These are phyloP conservation scores for Tillandsia leiboldiana DNA, from an alignment of 176 grass and related monocot species.

Conservation along the genomic window DNA sequence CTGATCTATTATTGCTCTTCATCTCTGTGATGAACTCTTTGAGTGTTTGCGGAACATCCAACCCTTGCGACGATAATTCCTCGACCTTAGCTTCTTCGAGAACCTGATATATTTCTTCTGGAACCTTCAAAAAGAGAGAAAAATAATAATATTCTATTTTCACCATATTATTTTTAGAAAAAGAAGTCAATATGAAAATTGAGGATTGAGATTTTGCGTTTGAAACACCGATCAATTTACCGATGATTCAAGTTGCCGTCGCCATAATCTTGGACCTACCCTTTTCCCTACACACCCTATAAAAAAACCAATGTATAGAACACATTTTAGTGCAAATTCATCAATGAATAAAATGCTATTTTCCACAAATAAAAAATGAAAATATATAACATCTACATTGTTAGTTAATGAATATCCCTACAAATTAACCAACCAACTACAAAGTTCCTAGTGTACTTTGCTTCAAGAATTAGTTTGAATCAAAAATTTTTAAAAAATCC, in stretches of 20 bases:
- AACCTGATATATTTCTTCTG: conserved; percentile 17
- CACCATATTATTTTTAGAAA: background rate
- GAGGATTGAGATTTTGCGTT: background rate
- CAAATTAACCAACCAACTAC: too few species aligned
- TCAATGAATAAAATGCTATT: too few species aligned
- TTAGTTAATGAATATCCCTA: too few species aligned
- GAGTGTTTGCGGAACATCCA: conserved; percentile 13
- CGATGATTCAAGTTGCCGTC: conserved; percentile 4
- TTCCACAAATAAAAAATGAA: too few species aligned
- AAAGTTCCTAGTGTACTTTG: too few species aligned
- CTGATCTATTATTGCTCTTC: conserved; percentile 18
- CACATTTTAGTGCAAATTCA: background rate
- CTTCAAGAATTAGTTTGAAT: too few species aligned
- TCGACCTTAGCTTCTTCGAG: conserved; percentile 3
- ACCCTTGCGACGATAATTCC: background rate
- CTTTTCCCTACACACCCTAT: conserved; percentile 22
- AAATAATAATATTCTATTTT: background rate
- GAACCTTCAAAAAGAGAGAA: background rate
- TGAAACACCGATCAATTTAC: background rate
- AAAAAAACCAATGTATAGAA: background rate
- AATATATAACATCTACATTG: too few species aligned
- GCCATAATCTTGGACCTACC: conserved; percentile 20
- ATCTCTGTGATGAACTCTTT: conserved; percentile 17
- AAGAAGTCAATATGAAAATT: background rate
- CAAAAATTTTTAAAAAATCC: background rate